These are phyloP conservation scores for Saururus chinensis DNA, from an alignment of 164 flowering plant species.

Conservation along the genomic window DNA sequence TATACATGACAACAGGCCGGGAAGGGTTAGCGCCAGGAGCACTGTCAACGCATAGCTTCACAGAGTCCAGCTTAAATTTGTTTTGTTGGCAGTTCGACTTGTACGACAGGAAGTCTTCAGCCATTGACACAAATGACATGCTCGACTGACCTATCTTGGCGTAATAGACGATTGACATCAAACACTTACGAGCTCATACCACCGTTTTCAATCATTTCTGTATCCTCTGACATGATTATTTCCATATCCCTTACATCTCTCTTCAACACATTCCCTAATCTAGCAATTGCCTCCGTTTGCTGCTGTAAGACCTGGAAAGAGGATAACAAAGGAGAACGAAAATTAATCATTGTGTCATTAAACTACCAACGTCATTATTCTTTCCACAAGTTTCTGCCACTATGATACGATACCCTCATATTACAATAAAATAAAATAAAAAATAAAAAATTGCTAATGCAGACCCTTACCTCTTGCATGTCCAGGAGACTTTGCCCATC, in stretches of 20 bases:
- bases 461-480: constrained; percentile 77
- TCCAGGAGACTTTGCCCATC: constrained; percentile 81
- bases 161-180: not conserved
- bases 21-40: no score
- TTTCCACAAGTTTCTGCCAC: no score
- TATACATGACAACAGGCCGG: no score
- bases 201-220: constrained; percentile 26
- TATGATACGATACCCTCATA: not conserved
- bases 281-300: constrained; percentile 88
- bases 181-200: not conserved
- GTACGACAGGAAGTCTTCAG: not conserved
- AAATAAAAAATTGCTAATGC: no score
- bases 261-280: constrained; percentile 86
- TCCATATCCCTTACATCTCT: constrained; percentile 80
- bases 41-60: no score
- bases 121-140: not conserved
- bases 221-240: constrained; percentile 82
- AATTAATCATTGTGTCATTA: no score
- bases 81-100: not conserved
- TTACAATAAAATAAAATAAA: no score
- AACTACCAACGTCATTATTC: no score
- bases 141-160: not conserved
- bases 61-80: not conserved
- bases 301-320: constrained; percentile 71
- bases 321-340: not conserved